Conservation (phyloP, 495 filamentous ascomycete species). For the Lasiosphaeris hirsuta region DNA sequence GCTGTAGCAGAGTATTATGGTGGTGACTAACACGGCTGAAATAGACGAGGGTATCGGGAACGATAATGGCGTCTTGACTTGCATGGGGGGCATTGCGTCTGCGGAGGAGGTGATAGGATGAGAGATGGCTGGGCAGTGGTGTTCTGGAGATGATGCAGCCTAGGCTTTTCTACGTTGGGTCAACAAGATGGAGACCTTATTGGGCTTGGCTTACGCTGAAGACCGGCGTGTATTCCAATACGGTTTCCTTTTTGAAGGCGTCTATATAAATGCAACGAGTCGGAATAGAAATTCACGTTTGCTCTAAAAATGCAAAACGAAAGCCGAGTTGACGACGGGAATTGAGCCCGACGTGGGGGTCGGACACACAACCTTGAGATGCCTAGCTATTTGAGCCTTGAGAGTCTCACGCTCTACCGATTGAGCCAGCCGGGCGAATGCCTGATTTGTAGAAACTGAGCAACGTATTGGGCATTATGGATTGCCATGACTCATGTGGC, state of each 20-base stretch:
- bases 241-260: too few species aligned
- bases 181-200: too few species aligned
- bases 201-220: too few species aligned
- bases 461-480: neutral
- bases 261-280: too few species aligned
- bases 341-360: too few species aligned
- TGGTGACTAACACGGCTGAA: neutral
- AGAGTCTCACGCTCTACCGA: conserved; percentile 82
- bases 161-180: neutral
- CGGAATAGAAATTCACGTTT: too few species aligned
- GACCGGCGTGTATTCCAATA: too few species aligned
- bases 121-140: neutral
- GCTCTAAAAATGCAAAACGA: too few species aligned
- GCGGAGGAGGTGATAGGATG: too few species aligned
- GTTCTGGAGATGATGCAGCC: neutral
- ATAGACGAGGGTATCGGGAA: conserved; percentile 26
- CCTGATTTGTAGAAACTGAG: neutral
- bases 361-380: too few species aligned
- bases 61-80: conserved; percentile 21
- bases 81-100: conserved; percentile 2
- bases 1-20: neutral
- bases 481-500: too few species aligned
- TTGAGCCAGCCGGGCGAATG: conserved; percentile 61
- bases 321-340: too few species aligned
- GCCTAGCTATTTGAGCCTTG: conserved; percentile 29